Evolutionary conservation across 176 grass and related monocot genomes (phyloP), one percentile per base, ranked within the genome.

Genomic region (Elaeis guineensis): DNA sequence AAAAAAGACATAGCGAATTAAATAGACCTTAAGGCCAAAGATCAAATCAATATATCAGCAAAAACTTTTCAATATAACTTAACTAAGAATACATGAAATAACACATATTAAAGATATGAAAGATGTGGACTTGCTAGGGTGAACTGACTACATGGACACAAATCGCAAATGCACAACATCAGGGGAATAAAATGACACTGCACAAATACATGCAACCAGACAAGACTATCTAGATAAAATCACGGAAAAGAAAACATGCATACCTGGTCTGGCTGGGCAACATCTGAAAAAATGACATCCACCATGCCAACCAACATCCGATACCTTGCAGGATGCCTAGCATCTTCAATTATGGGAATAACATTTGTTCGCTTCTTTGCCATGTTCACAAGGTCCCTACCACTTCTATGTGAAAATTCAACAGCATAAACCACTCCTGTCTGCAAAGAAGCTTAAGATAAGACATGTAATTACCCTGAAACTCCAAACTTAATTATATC

Each of bases 261-360:
- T 87, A 97, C 87, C 87, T 97, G 92, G 19, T 91, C 87, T 49
- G 92, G 87, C 69, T 97, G 92, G 16, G 92, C 92, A 79, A 97
- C 92, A 83, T 97, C 92, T 28, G 92, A 97, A 73, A 97, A 97
- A 67, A 97, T 85, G 48, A 89, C 87, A 85, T 97, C 92, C 64
- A 97, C 92, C 87, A 97, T 97, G 64, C 87, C 87, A 25, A 97
- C 92, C 75, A 97, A 25, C 87, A 97, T 89, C 8, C 92, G 44
- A 32, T 97, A 97, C 66, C 70, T 90, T 0, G 83, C 87, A 0
- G 83, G 92, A 63, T 96, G 83, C 57, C 92, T 90, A 52, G 92
- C 92, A 80, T 96, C 91, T 72, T 96, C 91, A 12, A 90, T 90
- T 49, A 96, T 96, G 30, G 91, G 91, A 24, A 90, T 96, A 4